A percentile compares a stretch with the other conserved stretches of the same genome.
Conservation (phyloP, 371 early-diverging fungal species). For the Actinomortierella ambigua region DNA sequence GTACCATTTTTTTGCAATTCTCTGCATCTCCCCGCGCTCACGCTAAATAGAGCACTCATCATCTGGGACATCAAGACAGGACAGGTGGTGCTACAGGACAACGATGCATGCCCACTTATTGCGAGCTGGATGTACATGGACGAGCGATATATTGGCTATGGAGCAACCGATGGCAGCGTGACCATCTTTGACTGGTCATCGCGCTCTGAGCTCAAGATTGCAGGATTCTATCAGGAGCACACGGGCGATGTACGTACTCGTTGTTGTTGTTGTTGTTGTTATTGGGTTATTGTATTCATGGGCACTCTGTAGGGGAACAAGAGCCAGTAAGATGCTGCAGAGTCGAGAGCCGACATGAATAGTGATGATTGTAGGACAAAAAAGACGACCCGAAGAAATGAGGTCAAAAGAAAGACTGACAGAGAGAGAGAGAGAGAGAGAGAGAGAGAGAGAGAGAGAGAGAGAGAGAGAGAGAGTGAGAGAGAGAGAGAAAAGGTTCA, state of each 20-base stretch:
- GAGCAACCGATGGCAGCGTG: slow-evolving; percentile 29
- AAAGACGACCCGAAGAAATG: slow-evolving; percentile 2
- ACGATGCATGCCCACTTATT: slow-evolving; percentile 31
- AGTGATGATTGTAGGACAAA: too few species aligned
- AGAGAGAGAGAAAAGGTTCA: neutral
- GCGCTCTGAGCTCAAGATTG: slow-evolving; percentile 19
- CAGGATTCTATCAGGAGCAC: slow-evolving; percentile 36
- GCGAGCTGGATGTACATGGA: slow-evolving; percentile 40
- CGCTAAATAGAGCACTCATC: slow-evolving; percentile 20
- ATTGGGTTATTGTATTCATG: neutral
- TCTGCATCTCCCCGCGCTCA: neutral
- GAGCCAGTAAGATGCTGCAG: neutral
- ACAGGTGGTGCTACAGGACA: slow-evolving; percentile 35
- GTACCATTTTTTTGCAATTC: neutral
- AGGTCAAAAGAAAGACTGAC: neutral
- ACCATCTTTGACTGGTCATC: slow-evolving; percentile 45
- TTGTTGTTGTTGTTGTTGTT: neutral
- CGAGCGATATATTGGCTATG: slow-evolving; percentile 36
- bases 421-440: slow-evolving; percentile 4
- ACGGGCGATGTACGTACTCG: slow-evolving; percentile 34
- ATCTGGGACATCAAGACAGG: slow-evolving; percentile 37
- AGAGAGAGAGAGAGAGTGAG: slow-evolving; percentile 2
- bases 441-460: slow-evolving; percentile 6
- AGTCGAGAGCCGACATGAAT: neutral
- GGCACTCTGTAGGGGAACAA: neutral